Evolutionary conservation across 75 land plant genomes (phyloP).

Genomic region (Adiantum capillusveneris): DNA sequence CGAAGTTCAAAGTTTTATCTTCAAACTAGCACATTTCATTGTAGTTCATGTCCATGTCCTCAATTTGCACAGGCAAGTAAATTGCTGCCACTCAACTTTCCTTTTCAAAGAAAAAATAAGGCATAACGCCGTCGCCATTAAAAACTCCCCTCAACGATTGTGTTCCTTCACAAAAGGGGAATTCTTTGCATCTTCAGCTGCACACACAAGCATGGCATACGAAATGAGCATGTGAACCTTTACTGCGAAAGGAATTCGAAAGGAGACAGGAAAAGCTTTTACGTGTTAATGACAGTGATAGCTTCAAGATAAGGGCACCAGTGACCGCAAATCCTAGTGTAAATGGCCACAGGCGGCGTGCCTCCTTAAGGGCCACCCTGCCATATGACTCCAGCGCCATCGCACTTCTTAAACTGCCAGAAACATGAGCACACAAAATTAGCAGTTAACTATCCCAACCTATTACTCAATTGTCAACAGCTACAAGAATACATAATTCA

Average conservation of each 20-base stretch:
- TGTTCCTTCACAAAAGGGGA: conserved; percentile 6
- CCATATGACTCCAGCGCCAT: conserved; percentile 1
- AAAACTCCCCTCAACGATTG: too few relatives aligned
- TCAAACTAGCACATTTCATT: too few relatives aligned
- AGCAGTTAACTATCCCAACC: too few relatives aligned
- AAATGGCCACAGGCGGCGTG: conserved; percentile 25
- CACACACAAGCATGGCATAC: neutral
- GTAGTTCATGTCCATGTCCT: too few relatives aligned
- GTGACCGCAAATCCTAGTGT: conserved; percentile 20
- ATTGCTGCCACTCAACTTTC: too few relatives aligned
- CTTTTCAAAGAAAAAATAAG: too few relatives aligned
- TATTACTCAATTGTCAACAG: too few relatives aligned
- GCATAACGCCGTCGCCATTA: too few relatives aligned
- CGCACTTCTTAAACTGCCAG: too few relatives aligned
- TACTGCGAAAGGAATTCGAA: neutral
- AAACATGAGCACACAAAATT: neutral
- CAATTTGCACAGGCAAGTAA: too few relatives aligned
- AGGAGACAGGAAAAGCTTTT: neutral
- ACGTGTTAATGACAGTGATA: conserved; percentile 18
- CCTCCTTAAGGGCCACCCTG: conserved; percentile 15
- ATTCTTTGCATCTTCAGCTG: conserved; percentile 2
- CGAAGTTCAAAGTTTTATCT: too few relatives aligned
- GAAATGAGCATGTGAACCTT: neutral
- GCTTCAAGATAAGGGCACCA: conserved; percentile 15
- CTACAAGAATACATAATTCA: too few relatives aligned